Conservation (phyloP, 306 rosid species). For the Alnus rubra region DNA sequence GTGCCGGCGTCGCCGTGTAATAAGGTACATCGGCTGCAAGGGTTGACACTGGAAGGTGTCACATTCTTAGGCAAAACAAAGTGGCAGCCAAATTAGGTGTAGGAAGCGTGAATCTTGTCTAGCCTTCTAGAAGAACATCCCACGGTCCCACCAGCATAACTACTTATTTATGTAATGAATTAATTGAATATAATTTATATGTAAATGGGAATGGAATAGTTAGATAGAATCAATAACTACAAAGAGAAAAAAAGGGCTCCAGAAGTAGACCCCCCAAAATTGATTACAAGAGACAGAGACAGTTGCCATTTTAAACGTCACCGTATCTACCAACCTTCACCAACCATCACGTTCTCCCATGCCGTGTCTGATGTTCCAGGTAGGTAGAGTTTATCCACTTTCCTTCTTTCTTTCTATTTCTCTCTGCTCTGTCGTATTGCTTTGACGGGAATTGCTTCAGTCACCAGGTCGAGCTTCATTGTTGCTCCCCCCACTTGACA, state of each 20-base stretch:
- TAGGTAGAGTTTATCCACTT: neutral
- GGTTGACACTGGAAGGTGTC: neutral
- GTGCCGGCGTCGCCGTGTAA: no score
- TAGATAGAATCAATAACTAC: neutral
- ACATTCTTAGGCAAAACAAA: neutral
- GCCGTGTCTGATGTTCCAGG: neutral
- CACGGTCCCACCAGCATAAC: neutral
- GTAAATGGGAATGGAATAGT: neutral
- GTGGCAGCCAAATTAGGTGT: neutral
- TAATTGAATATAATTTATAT: neutral
- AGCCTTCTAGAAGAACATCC: neutral
- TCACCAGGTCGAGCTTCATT: no score
- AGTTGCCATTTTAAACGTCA: constrained; percentile 1
- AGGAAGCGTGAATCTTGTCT: neutral
- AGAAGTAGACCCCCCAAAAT: neutral
- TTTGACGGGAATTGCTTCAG: neutral
- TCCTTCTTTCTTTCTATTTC: no score
- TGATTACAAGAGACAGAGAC: neutral
- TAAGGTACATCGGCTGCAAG: neutral
- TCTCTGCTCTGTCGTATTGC: neutral
- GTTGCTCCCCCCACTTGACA: neutral
- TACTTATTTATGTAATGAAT: neutral
- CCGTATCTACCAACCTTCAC: constrained; percentile 10
- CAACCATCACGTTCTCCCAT: neutral
- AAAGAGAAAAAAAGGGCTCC: neutral